Base-by-base conservation (phyloP, 1,284 basidiomycete species). In the Nidula niveotomentosa region DNA sequence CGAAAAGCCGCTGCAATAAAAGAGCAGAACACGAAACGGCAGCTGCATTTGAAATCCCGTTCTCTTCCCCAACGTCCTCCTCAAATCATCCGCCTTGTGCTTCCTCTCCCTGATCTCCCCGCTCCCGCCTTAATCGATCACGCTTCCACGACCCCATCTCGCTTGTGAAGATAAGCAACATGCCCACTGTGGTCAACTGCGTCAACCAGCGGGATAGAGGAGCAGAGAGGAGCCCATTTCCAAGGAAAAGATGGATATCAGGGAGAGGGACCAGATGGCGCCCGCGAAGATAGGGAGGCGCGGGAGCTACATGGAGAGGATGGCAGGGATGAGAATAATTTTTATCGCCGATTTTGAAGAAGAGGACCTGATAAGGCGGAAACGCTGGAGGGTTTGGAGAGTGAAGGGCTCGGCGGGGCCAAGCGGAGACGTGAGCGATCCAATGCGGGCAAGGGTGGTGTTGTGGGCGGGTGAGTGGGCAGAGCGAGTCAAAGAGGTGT, bases 301-400 rank as follows among this genome's bases (percentile, higher is more conserved):
- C 53, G 56, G 44, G 39, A 58, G 48, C 7, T 51, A 48, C n/a
- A 53, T 49, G 6, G 44, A 55, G n/a, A 57, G 51, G n/a, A 56
- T 55, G 15, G 51, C 43, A 3, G 56, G 51, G 68, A 89, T 86
- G 9, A 88, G 90, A 0, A 76, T 79, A 48, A 84, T n/a, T n/a
- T n/a, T 86, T n/a, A 85, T 91, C 1, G 54, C 66, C 2, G 82
- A 84, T 1, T 83, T 90, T 13, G 91, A 91, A 63, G 84, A 83
- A 62, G 89, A 90, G 60, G 73, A 91, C 49, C 85, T 82, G 4
- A 63, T n/a, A n/a, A n/a, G n/a, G n/a, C n/a, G 69, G 48, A 73
- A 88, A 17, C 85, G 90, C 5, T 75, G 84, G 36, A 62, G 66
- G 23, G 23, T 3, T 3, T 23, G 23, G 23, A 23, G 23, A 23